These are phyloP conservation scores for Amanita polypyramis DNA, from an alignment of 768 basidiomycete species.

Conservation along the genomic window DNA sequence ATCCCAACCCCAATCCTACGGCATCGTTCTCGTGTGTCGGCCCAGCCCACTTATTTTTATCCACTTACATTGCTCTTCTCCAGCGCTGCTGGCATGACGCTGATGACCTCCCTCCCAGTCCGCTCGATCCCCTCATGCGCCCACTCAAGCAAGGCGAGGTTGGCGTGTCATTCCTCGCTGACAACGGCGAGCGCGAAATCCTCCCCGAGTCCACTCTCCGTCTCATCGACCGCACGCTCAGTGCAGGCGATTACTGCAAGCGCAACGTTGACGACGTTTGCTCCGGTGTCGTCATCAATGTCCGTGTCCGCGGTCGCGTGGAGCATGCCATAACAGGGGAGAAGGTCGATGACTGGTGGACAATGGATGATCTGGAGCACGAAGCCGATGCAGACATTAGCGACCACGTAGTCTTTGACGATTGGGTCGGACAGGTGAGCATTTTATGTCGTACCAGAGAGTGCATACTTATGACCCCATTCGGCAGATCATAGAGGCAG, in stretches of 20 bases:
- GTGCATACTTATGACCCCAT: constrained; percentile 6
- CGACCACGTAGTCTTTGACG: constrained; percentile 72
- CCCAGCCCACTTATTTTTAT: neutral
- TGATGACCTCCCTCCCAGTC: constrained; percentile 49
- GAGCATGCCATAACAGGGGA: constrained; percentile 66
- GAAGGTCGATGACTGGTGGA: constrained; percentile 52
- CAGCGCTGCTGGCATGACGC: constrained; percentile 88
- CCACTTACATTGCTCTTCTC: neutral
- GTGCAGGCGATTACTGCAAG: constrained; percentile 77
- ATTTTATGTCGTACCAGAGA: neutral
- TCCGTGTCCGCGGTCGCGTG: constrained; percentile 53
- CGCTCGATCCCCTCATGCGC: constrained; percentile 63
- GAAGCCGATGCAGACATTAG: constrained; percentile 58
- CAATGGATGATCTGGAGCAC: constrained; percentile 43
- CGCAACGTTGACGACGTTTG: constrained; percentile 61
- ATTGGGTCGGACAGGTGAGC: constrained; percentile 86
- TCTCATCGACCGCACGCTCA: constrained; percentile 69
- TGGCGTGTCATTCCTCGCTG: constrained; percentile 59
- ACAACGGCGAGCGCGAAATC: constrained; percentile 50
- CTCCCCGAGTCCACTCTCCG: constrained; percentile 55
- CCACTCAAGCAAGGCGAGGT: constrained; percentile 73
- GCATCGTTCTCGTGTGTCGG: constrained; percentile 55
- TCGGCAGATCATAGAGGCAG: constrained; percentile 65
- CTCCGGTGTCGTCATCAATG: constrained; percentile 64
- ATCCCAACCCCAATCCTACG: constrained; percentile 31